A percentile compares a stretch with the other conserved stretches of the same genome.
These are phyloP conservation scores for Scutellaria barbata DNA, from an alignment of 257 asterid genomes.

Conservation along the genomic window DNA sequence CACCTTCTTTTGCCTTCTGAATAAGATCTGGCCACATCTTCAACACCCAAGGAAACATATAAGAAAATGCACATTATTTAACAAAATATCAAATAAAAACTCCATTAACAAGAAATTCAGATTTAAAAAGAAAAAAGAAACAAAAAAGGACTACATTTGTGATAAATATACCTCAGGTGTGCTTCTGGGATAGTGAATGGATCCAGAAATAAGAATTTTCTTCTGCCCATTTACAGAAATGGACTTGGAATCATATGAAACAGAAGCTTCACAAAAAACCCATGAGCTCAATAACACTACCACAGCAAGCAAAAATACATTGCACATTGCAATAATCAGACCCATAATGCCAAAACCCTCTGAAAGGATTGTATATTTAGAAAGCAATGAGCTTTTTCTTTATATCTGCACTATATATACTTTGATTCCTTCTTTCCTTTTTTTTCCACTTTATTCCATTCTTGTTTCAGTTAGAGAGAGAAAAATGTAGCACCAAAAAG, in stretches of 20 bases:
- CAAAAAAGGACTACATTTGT: slow-evolving; percentile 21
- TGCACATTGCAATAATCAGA: slow-evolving; percentile 43
- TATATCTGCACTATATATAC: slow-evolving; percentile 29
- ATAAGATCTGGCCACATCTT: slow-evolving; percentile 99
- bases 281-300: slow-evolving; percentile 43
- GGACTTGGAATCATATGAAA: slow-evolving; percentile 77
- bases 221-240: slow-evolving; percentile 77
- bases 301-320: slow-evolving; percentile 33
- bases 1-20: slow-evolving; percentile 95
- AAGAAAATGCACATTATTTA: neutral
- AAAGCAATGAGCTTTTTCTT: slow-evolving; percentile 38
- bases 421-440: slow-evolving; percentile 45
- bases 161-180: slow-evolving; percentile 75
- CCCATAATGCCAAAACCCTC: slow-evolving; percentile 47
- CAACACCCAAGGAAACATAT: slow-evolving; percentile 34
- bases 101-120: slow-evolving; percentile 14
- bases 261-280: slow-evolving; percentile 57
- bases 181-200: slow-evolving; percentile 94
- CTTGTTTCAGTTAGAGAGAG: slow-evolving; percentile 45
- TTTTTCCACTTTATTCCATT: slow-evolving; percentile 55
- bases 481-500: slow-evolving; percentile 36
- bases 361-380: slow-evolving; percentile 37
- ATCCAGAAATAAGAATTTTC: slow-evolving; percentile 83
- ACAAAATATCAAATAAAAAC: neutral
- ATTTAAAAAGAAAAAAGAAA: neutral